These are phyloP conservation scores for Thalassiosira sp. DNA, from an alignment of 352 stramenopile genomes.

Conservation along the genomic window DNA sequence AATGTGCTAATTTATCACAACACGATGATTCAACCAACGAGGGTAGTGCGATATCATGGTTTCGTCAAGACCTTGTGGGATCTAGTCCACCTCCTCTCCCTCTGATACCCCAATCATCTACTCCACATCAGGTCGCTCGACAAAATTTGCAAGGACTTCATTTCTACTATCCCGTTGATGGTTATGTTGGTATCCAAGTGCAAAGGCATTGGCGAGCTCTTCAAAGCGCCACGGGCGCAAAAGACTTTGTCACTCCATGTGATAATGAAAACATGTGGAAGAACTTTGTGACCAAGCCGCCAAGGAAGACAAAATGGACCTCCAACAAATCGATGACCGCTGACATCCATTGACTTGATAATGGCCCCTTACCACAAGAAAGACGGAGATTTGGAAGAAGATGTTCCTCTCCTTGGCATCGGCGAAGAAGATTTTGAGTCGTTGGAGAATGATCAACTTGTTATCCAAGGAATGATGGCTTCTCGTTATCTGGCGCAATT, in stretches of 20 bases:
- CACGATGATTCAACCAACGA: background rate
- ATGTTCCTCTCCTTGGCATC: constrained; percentile 89
- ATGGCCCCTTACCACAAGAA: constrained; percentile 92
- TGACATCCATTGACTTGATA: constrained; percentile 92
- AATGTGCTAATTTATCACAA: constrained; percentile 73
- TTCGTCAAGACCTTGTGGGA: constrained; percentile 85
- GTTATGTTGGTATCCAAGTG: constrained; percentile 75
- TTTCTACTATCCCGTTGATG: constrained; percentile 85
- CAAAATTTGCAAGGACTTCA: constrained; percentile 85
- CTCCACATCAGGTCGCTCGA: constrained; percentile 89
- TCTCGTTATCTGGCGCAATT: constrained; percentile 95
- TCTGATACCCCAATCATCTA: constrained; percentile 92
- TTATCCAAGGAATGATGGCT: constrained; percentile 94
- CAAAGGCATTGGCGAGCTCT: constrained; percentile 92
- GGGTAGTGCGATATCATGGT: constrained; percentile 74
- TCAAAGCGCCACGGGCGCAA: constrained; percentile 85
- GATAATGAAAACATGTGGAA: constrained; percentile 92
- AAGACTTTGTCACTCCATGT: constrained; percentile 90
- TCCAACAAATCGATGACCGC: constrained; percentile 89
- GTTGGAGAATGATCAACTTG: constrained; percentile 95
- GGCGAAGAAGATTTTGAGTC: constrained; percentile 95
- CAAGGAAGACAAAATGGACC: constrained; percentile 95
- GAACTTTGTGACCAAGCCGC: constrained; percentile 95
- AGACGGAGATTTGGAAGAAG: constrained; percentile 81
- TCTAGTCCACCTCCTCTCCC: constrained; percentile 85